These are phyloP conservation scores for Ganoderma multipileum DNA, from an alignment of 1,284 basidiomycete species.

Conservation along the genomic window DNA sequence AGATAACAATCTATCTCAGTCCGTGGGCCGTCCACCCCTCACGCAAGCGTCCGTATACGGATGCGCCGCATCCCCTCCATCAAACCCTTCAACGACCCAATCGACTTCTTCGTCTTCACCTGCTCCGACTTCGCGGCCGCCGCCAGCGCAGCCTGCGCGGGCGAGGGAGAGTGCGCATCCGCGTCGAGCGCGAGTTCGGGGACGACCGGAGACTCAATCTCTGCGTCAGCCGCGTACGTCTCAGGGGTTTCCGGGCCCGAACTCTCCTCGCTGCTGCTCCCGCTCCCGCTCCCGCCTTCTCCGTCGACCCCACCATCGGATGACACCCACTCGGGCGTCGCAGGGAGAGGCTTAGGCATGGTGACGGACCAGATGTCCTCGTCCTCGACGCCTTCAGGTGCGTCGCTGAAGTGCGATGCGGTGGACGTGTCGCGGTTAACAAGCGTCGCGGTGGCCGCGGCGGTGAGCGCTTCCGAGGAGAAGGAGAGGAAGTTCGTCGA, in stretches of 20 bases:
- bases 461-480: not conserved
- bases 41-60: not conserved
- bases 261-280: slow-evolving; percentile 6
- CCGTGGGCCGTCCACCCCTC: not conserved
- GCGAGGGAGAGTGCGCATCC: not conserved
- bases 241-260: slow-evolving; percentile 2
- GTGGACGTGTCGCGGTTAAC: not conserved
- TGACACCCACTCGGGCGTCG: not conserved
- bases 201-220: not conserved
- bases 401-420: slow-evolving; percentile 7
- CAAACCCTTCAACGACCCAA: not conserved
- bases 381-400: not conserved
- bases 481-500: not conserved
- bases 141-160: not conserved
- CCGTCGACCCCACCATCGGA: not conserved
- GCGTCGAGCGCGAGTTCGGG: slow-evolving; percentile 2
- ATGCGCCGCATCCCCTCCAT: slow-evolving; percentile 3
- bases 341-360: not conserved
- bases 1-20: not conserved
- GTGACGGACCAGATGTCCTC: not conserved
- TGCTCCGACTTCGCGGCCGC: not conserved
- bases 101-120: not conserved
- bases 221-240: not conserved
- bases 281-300: not conserved
- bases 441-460: not conserved